These are phyloP conservation scores for Maudiozyma bulderi DNA, from an alignment of 805 yeast species.

Conservation along the genomic window DNA sequence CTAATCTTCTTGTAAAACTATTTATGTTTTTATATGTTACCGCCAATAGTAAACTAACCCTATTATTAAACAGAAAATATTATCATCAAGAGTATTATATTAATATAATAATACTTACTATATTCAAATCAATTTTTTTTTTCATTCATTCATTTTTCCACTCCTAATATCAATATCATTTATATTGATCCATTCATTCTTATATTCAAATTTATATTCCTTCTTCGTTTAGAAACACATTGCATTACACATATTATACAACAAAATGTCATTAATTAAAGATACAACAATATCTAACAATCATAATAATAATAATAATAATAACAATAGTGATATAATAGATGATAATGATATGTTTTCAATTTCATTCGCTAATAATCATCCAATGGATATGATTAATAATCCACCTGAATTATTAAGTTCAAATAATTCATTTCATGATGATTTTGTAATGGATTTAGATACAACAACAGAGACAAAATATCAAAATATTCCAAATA, in stretches of 20 bases:
- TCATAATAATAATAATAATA: not conserved
- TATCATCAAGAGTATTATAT: no score
- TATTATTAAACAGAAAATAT: no score
- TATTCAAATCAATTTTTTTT: not conserved
- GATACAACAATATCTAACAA: not conserved
- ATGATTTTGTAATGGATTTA: not conserved
- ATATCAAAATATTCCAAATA: not conserved
- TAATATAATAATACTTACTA: no score
- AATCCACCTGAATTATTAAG: not conserved
- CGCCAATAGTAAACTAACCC: no score
- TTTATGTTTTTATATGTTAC: not conserved
- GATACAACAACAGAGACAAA: not conserved
- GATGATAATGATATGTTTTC: slow-evolving; percentile 2
- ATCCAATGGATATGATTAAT: not conserved
- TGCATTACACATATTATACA: not conserved
- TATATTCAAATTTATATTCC: not conserved
- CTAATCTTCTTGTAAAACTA: not conserved
- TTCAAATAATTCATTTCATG: not conserved
- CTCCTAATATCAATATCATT: not conserved
- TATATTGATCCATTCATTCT: not conserved
- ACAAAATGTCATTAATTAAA: not conserved
- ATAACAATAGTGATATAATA: not conserved
- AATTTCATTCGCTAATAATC: slow-evolving; percentile 1
- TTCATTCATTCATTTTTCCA: not conserved
- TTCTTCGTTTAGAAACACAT: not conserved